Percentiles rank a stretch among this genome's conserved stretches.
phyloP scores from a whole-genome alignment of 2,329 filamentous ascomycete species.

The Ophiognomonia clavigignenti-juglandacearum region DNA sequence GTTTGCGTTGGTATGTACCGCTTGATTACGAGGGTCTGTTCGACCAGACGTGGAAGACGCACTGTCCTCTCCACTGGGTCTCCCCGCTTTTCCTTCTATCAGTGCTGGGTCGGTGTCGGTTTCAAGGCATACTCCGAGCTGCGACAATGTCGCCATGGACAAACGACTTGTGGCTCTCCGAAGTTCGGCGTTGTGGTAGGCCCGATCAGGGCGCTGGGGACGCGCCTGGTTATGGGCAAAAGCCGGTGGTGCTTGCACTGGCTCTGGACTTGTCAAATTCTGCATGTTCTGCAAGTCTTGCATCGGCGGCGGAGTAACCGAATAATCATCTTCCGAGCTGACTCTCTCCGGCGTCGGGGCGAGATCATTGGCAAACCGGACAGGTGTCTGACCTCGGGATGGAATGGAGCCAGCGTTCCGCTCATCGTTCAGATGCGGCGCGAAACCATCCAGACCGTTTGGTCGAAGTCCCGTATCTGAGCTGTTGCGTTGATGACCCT shows the following conservation, averaged over 20 bases:
- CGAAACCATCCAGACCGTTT: slow-evolving; percentile 19
- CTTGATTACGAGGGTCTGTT: slow-evolving; percentile 36
- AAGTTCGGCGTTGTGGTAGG: slow-evolving; percentile 71
- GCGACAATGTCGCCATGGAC: slow-evolving; percentile 74
- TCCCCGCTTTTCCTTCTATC: slow-evolving; percentile 17
- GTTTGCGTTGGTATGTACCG: slow-evolving; percentile 46
- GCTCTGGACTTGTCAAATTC: slow-evolving; percentile 62
- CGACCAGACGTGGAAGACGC: slow-evolving; percentile 27
- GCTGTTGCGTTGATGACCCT: slow-evolving; percentile 39
- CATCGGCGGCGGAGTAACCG: slow-evolving; percentile 35
- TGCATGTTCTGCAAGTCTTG: slow-evolving; percentile 50
- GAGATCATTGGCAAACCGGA: slow-evolving; percentile 37
- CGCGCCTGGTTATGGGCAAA: slow-evolving; percentile 57
- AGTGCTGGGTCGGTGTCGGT: slow-evolving; percentile 11
- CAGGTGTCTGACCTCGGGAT: slow-evolving; percentile 30
- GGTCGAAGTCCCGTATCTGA: slow-evolving; percentile 38
- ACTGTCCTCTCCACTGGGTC: slow-evolving; percentile 26
- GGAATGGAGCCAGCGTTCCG: slow-evolving; percentile 2
- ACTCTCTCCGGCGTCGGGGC: slow-evolving; percentile 45
- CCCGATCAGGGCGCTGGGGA: slow-evolving; percentile 66
- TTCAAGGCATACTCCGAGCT: slow-evolving; percentile 62
- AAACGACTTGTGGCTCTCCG: slow-evolving; percentile 79
- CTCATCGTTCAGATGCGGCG: slow-evolving; percentile 15
- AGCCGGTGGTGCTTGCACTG: slow-evolving; percentile 71
- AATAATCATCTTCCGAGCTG: slow-evolving; percentile 53